Conservation (phyloP, 805 yeast genomes). For the Lachancea kluyveri region DNA sequence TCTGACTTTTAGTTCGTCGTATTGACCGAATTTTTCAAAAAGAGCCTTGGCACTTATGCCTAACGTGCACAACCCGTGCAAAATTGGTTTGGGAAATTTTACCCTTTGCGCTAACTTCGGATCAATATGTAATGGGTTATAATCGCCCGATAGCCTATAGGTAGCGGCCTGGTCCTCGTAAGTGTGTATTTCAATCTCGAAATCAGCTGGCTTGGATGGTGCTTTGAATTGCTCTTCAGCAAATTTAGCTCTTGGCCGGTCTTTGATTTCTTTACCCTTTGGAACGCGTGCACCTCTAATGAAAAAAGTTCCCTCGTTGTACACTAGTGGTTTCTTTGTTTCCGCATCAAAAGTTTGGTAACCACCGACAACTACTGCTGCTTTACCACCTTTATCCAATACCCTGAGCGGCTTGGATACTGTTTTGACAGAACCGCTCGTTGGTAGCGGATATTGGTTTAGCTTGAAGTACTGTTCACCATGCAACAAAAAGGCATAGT, state of each 20-base stretch:
- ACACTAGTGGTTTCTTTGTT: constrained; percentile 65
- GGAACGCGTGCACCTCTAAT: constrained; percentile 63
- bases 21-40: constrained; percentile 73
- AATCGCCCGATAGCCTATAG: constrained; percentile 89
- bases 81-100: constrained; percentile 76
- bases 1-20: constrained; percentile 81
- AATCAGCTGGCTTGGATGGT: constrained; percentile 63
- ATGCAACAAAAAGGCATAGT: constrained; percentile 83
- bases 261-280: constrained; percentile 42
- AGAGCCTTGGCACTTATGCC: constrained; percentile 77
- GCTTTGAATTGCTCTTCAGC: constrained; percentile 58
- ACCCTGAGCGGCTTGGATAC: constrained; percentile 64
- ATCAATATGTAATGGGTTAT: constrained; percentile 92
- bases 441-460: constrained; percentile 71
- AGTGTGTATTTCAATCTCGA: constrained; percentile 51
- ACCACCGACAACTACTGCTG: constrained; percentile 66
- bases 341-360: constrained; percentile 60
- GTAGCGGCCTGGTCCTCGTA: constrained; percentile 74
- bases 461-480: constrained; percentile 91
- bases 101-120: constrained; percentile 86
- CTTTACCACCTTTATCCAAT: constrained; percentile 81
- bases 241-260: constrained; percentile 47
- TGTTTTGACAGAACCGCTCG: constrained; percentile 57
- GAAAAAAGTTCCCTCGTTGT: constrained; percentile 81
- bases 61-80: constrained; percentile 86